Percentiles rank a stretch among this genome's conserved stretches.
phyloP scores from a whole-genome alignment of 768 basidiomycete species.

The Gyrodon lividus region DNA sequence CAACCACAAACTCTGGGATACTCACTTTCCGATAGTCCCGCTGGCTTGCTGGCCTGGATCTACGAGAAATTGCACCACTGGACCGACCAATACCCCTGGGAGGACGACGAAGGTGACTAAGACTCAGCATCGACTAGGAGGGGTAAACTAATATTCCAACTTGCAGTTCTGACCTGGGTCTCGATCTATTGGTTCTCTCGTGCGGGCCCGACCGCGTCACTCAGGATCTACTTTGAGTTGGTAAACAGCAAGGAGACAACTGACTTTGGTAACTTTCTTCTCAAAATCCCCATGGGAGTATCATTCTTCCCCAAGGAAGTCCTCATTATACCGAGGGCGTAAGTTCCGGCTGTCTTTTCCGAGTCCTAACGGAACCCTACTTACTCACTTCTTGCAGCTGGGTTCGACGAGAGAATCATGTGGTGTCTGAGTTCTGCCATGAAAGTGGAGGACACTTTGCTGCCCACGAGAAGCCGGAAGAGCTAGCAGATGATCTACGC shows the following conservation, averaged over 20 bases:
- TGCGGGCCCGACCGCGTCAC: slow-evolving; percentile 54
- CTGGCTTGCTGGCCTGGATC: slow-evolving; percentile 52
- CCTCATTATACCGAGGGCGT: slow-evolving; percentile 36
- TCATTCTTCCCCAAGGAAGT: slow-evolving; percentile 56
- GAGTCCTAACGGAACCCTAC: background rate
- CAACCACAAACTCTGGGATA: slow-evolving; percentile 57
- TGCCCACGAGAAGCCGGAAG: slow-evolving; percentile 47
- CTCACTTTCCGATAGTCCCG: slow-evolving; percentile 54
- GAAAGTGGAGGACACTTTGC: slow-evolving; percentile 59
- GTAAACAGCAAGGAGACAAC: background rate
- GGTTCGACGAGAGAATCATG: slow-evolving; percentile 34
- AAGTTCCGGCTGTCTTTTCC: slow-evolving; percentile 16
- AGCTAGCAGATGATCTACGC: slow-evolving; percentile 48
- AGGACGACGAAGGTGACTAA: slow-evolving; percentile 53
- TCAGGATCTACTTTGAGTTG: slow-evolving; percentile 58
- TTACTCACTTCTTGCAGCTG: slow-evolving; percentile 37
- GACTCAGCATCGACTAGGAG: background rate
- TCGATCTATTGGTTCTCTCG: slow-evolving; percentile 61
- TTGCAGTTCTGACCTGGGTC: slow-evolving; percentile 56
- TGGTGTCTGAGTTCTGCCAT: slow-evolving; percentile 51
- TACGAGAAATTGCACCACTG: slow-evolving; percentile 50
- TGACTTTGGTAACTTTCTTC: background rate
- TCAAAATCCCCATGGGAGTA: slow-evolving; percentile 44
- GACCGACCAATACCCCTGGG: slow-evolving; percentile 56
- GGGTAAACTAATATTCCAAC: background rate